These are phyloP conservation scores for Leptodontidium sp. DNA, from an alignment of 2,329 filamentous ascomycete species.

Conservation along the genomic window DNA sequence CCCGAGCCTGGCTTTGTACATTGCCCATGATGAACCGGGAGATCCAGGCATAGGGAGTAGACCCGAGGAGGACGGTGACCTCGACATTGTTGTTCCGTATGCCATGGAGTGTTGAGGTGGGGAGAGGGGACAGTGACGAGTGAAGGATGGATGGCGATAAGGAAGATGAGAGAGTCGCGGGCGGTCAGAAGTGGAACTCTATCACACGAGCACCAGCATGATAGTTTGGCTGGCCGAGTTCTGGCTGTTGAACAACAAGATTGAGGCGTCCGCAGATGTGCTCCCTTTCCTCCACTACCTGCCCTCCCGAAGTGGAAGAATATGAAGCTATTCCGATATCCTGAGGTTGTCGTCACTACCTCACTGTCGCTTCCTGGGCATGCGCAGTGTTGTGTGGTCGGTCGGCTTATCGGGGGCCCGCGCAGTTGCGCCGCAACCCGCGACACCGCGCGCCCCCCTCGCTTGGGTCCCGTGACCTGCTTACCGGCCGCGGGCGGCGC, in stretches of 20 bases:
- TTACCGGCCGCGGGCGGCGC: too few relatives aligned
- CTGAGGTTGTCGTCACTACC: constrained; percentile 28
- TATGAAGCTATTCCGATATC: neutral
- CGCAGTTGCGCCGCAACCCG: too few relatives aligned
- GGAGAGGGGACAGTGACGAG: neutral
- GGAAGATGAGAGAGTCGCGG: neutral
- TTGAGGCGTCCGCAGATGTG: constrained; percentile 12
- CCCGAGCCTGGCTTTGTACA: constrained; percentile 72
- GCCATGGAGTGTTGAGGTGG: constrained; percentile 15
- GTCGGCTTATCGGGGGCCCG: constrained; percentile 2
- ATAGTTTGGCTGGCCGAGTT: neutral
- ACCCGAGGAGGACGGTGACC: constrained; percentile 40
- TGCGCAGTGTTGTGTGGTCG: neutral
- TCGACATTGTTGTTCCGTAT: constrained; percentile 33
- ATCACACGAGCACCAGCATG: constrained; percentile 22
- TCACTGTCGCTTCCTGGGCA: constrained; percentile 20
- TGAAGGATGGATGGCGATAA: neutral
- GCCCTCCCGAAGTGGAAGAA: neutral
- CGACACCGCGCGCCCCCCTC: too few relatives aligned
- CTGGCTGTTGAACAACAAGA: neutral
- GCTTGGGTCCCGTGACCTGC: too few relatives aligned
- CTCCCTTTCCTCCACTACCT: neutral
- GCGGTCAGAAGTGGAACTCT: constrained; percentile 1
- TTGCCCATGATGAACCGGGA: constrained; percentile 74
- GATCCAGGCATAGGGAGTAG: constrained; percentile 66